Percentiles rank a stretch among this genome's conserved stretches.
Evolutionary conservation across 306 rosid species (phyloP).

Genomic region (Dalbergia cultrata): DNA sequence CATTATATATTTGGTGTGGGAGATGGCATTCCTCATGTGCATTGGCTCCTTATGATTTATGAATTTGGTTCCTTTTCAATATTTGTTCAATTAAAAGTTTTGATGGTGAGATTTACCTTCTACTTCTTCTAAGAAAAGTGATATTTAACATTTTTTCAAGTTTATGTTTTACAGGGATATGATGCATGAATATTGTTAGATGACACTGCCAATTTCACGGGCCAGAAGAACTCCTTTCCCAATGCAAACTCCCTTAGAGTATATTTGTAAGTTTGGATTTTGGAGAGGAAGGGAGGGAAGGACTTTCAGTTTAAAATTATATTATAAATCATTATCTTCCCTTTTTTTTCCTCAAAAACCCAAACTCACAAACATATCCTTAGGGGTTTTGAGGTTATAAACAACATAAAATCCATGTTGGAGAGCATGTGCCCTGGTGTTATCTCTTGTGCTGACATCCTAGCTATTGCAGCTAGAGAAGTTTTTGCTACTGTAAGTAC

Average conservation of each 20-base stretch:
- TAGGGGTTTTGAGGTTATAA: constrained; percentile 64
- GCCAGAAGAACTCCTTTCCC: constrained; percentile 56
- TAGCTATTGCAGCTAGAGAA: constrained; percentile 61
- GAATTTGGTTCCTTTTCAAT: no score
- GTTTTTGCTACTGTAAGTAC: constrained; percentile 52
- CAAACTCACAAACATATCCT: no score
- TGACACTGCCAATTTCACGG: constrained; percentile 46
- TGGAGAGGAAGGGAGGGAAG: no score
- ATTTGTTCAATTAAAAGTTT: no score
- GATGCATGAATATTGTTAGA: constrained; percentile 67
- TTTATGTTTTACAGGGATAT: constrained; percentile 56
- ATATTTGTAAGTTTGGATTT: no score
- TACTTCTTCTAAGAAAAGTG: not conserved
- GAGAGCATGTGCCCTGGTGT: constrained; percentile 49
- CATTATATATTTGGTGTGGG: no score
- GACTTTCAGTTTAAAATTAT: no score
- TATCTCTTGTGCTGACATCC: constrained; percentile 69
- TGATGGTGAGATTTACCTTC: not conserved
- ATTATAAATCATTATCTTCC: no score
- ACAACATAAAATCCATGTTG: constrained; percentile 47
- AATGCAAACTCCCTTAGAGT: constrained; percentile 58
- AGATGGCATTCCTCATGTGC: no score
- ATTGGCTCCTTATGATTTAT: no score
- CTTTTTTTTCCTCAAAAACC: no score
- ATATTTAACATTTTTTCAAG: not conserved